Base-by-base conservation (phyloP, 2,329 filamentous ascomycete genomes). In the Scopulariopsis brevicaulis region DNA sequence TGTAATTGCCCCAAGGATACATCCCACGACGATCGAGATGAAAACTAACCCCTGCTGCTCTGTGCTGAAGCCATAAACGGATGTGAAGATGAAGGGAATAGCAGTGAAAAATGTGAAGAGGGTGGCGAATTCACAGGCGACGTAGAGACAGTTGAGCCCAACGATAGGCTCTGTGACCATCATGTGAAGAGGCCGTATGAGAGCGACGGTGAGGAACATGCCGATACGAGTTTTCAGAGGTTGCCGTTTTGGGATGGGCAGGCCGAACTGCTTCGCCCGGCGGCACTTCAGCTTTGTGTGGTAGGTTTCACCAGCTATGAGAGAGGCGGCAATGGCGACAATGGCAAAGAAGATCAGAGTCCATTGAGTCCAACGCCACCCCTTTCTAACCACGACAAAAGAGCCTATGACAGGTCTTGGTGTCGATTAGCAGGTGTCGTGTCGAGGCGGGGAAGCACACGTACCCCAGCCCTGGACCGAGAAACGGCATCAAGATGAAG, bases 131-230 rank as follows among this genome's bases (percentile, higher is more conserved):
- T 76, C 73, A 63, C 74, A 76, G 0, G 77, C 69, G 0, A 76
- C 71, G 62, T 81, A 82, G 0, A 82, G 63, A 50, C 73, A 76
- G 43, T 76, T 67, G 58, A 84, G 81, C 12, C 77, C 76, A 1
- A 86, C 78, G 43, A 87, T 84, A 2, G 84, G 83, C 63, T 87
- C 84, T 1, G 78, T 77, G 48, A 83, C 65, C 8, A 87, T 72
- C 74, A 88, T 83, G 52, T 77, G 74, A 0, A 84, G 20, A 0
- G 82, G 82, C 12, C 80, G 72, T 18, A 79, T 60, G 1, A 81
- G 65, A 1, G 75, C 73, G 1, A 74, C 67, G 0, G 73, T 68
- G 3, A 76, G 60, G 59, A 79, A 77, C 1, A 60, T 20, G 22
- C 62, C 63, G 28, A 73, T 52, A 3, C 64, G 67, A 46, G 24